A percentile compares a stretch with the other conserved stretches of the same genome.
These are phyloP conservation scores for Magnolia kwangsiensis DNA, from an alignment of 164 flowering plant genomes.

Conservation along the genomic window DNA sequence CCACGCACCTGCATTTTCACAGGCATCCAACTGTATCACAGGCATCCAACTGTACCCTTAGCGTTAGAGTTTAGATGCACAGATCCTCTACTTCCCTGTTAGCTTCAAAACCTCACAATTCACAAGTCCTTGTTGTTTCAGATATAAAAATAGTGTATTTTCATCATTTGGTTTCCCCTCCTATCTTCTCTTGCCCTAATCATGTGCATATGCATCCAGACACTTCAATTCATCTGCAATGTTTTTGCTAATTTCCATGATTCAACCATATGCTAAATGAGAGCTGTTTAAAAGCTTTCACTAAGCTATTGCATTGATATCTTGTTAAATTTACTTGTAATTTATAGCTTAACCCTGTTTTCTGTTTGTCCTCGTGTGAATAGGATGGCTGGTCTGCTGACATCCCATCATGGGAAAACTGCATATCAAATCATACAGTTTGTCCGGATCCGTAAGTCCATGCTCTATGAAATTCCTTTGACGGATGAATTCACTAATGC, in stretches of 20 bases:
- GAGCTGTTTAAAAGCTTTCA: slow-evolving; percentile 2
- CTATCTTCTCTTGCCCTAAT: neutral
- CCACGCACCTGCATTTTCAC: too few relatives aligned
- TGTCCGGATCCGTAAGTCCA: slow-evolving; percentile 83
- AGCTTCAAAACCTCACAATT: too few relatives aligned
- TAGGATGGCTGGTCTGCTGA: slow-evolving; percentile 65
- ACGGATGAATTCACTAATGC: neutral
- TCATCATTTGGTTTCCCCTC: neutral
- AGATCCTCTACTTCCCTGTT: too few relatives aligned
- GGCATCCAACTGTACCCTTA: too few relatives aligned
- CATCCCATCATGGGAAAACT: slow-evolving; percentile 49
- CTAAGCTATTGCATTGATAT: neutral
- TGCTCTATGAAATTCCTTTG: neutral
- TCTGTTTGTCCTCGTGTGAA: slow-evolving; percentile 1
- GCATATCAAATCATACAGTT: slow-evolving; percentile 42
- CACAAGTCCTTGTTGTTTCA: too few relatives aligned
- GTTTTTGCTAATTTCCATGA: neutral
- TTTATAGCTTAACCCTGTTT: neutral
- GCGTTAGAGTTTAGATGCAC: too few relatives aligned
- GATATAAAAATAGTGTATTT: too few relatives aligned
- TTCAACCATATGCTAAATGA: neutral
- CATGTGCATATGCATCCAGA: neutral
- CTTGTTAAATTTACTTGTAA: neutral
- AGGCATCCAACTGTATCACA: too few relatives aligned
- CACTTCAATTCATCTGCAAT: neutral